These are phyloP conservation scores for Mycena capillaripes DNA, from an alignment of 768 basidiomycete genomes.

Conservation along the genomic window DNA sequence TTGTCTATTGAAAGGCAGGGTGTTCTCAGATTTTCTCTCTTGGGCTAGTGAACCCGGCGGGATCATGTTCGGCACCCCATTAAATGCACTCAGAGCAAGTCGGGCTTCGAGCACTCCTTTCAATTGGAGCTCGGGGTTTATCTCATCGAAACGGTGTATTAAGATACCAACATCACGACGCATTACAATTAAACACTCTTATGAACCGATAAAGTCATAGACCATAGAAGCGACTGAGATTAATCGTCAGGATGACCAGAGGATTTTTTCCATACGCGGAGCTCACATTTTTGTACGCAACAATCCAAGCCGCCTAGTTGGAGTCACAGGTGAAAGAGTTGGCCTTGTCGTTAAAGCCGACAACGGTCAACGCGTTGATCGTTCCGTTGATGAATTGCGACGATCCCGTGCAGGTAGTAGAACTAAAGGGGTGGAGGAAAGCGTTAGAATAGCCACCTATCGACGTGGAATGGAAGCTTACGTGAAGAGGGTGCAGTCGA, in stretches of 20 bases:
- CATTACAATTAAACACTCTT: background rate
- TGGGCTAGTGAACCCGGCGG: too few species aligned
- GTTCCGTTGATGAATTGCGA: constrained; percentile 35
- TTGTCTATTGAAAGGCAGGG: too few species aligned
- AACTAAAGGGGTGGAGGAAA: background rate
- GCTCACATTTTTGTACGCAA: background rate
- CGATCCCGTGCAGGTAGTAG: constrained; percentile 24
- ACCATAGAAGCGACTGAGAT: too few species aligned
- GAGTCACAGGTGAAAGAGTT: constrained; percentile 34
- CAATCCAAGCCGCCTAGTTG: background rate
- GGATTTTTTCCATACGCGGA: background rate
- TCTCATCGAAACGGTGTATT: too few species aligned
- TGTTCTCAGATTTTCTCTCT: too few species aligned
- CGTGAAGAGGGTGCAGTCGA: constrained; percentile 36
- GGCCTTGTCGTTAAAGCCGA: constrained; percentile 27
- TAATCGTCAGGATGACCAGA: too few species aligned
- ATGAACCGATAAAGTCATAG: background rate
- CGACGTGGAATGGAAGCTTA: constrained; percentile 6
- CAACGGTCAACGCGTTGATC: constrained; percentile 27
- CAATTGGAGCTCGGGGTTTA: too few species aligned
- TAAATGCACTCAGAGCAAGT: too few species aligned
- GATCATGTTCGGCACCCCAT: too few species aligned
- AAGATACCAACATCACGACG: background rate
- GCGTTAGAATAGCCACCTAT: too few species aligned
- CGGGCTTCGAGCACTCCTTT: too few species aligned